phyloP scores from a whole-genome alignment of 768 basidiomycete genomes.

The Suillus bovinus region DNA sequence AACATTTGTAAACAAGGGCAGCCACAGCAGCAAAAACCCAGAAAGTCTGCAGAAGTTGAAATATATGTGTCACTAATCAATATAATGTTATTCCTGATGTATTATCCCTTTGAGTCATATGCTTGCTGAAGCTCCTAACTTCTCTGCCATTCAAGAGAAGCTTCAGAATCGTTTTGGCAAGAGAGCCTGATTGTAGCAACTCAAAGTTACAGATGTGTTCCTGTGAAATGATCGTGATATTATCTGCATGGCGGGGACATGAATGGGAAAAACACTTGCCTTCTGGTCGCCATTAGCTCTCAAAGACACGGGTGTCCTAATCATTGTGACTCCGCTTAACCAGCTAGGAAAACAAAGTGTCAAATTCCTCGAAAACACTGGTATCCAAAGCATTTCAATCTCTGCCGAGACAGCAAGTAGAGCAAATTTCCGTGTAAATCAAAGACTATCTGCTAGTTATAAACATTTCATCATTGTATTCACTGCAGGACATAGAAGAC shows the following conservation, averaged over 20 bases:
- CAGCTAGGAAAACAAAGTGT: slow-evolving; percentile 25
- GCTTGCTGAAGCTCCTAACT: background rate
- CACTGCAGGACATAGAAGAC: too few species aligned
- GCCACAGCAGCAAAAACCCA: too few species aligned
- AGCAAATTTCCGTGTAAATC: too few species aligned
- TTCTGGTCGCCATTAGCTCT: slow-evolving; percentile 36
- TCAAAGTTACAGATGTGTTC: slow-evolving; percentile 16
- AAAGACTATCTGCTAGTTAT: too few species aligned
- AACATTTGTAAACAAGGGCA: too few species aligned
- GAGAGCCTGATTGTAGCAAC: background rate
- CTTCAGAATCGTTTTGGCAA: slow-evolving; percentile 7
- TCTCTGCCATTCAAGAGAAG: background rate
- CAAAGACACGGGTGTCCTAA: slow-evolving; percentile 17
- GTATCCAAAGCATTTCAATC: too few species aligned
- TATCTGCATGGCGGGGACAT: slow-evolving; percentile 23
- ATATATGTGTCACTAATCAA: too few species aligned
- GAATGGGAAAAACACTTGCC: slow-evolving; percentile 17
- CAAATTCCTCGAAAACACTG: background rate
- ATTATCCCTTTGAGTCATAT: background rate
- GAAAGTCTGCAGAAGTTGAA: too few species aligned
- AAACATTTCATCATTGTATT: too few species aligned
- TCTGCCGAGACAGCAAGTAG: too few species aligned
- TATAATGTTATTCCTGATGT: too few species aligned
- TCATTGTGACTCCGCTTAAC: slow-evolving; percentile 28
- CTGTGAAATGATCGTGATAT: slow-evolving; percentile 25